Evolutionary conservation across 768 basidiomycete species (phyloP).

Genomic region (Sarcomyxa edulis): DNA sequence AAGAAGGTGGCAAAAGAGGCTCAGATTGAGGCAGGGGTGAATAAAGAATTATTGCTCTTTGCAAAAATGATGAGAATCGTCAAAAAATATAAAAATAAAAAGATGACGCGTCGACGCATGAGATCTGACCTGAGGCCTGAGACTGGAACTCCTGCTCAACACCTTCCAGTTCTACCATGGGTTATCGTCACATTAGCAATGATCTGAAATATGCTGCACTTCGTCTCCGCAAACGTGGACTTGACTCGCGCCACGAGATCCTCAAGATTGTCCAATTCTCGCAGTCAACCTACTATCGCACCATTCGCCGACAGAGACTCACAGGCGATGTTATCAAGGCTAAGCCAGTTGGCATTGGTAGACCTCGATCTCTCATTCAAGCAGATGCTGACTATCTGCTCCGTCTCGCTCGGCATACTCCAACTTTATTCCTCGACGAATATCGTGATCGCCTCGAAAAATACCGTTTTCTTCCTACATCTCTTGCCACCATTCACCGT

Average conservation of each 20-base stretch:
- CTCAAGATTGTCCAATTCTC: conserved; percentile 7
- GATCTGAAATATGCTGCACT: conserved; percentile 13
- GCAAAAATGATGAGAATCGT: too few species aligned
- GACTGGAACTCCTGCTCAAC: too few species aligned
- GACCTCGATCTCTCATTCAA: conserved; percentile 8
- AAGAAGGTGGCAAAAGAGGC: too few species aligned
- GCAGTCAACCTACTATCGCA: conserved; percentile 4
- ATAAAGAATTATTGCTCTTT: too few species aligned
- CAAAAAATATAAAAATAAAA: too few species aligned
- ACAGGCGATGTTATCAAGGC: too few species aligned
- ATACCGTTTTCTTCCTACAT: conserved; percentile 8
- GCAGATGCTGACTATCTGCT: conserved; percentile 13
- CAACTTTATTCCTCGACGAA: conserved; percentile 17
- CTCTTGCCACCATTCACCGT: conserved; percentile 15
- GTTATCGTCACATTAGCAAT: conserved; percentile 10
- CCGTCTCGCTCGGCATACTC: conserved; percentile 12
- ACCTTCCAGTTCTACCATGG: conserved; percentile 8
- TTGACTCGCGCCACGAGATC: conserved; percentile 10
- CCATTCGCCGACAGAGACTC: not conserved
- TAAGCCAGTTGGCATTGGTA: conserved; percentile 14
- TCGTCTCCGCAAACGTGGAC: conserved; percentile 4
- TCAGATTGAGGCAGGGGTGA: too few species aligned
- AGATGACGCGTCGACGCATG: too few species aligned
- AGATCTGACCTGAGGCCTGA: too few species aligned
- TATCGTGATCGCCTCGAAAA: conserved; percentile 7